Base-by-base conservation (phyloP, 2,329 filamentous ascomycete species). In the Cladophialophora bantiana region DNA sequence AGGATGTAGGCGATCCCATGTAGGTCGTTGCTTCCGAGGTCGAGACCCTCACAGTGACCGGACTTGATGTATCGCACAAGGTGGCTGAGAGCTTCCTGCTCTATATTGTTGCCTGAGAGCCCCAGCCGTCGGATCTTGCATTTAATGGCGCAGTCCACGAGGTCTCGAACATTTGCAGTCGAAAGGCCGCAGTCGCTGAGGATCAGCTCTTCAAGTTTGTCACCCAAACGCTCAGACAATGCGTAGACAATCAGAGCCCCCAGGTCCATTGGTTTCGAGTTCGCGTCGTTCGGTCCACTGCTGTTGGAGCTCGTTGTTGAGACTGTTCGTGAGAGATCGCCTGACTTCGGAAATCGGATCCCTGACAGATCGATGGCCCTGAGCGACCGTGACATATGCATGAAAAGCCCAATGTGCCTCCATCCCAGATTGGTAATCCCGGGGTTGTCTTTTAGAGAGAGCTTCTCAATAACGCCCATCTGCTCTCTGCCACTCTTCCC, bases 391-490 rank as follows among this genome's bases (percentile, higher is more conserved):
- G 92, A 97, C 82, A 97, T 89, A 78, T 97, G 92, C 60, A 97
- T 84, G 76, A 98, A 99, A 6, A 97, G 82, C 48, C 90, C 90
- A 65, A 98, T 89, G 75, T 98, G 89, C 74, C 90, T 93, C 95
- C 95, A 99, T 15, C 94, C 95, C 70, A 96, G 90, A 0, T 85
- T 83, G 0, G 92, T 91, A 67, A 98, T 89, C 74, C 93, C 94
- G 1, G 84, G 79, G 76, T 98, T 98, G 79, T 96, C 93, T 79
- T 96, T 97, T 50, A 99, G 80, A 1, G 92, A 90, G 6, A 99
- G 81, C 68, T 93, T 91, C 80, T 97, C 93, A 4, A 98, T 87
- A 1, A 96, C 88, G 15, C 93, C 93, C 56, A 79, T 77, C 57
- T 79, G 78, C 62, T 76, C 75, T 55, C 73, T 75, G 60, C 73